These are phyloP conservation scores for Xanthoceras sorbifolium DNA, from an alignment of 345 rosid species.

Conservation along the genomic window DNA sequence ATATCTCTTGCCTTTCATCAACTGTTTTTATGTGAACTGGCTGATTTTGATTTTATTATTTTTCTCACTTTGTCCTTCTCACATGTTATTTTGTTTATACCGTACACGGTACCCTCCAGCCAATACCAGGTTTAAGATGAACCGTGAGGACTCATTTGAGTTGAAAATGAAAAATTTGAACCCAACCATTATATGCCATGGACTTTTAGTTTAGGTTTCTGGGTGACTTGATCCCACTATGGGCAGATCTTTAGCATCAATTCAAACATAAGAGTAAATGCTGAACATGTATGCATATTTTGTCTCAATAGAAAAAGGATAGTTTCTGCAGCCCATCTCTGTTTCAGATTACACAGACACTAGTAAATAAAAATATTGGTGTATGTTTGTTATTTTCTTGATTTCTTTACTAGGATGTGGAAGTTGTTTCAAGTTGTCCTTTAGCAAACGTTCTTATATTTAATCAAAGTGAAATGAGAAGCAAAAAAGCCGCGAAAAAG, in stretches of 20 bases:
- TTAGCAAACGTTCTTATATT: no score
- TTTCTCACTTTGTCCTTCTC: not conserved
- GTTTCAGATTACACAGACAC: no score
- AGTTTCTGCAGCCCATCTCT: not conserved
- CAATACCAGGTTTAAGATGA: not conserved
- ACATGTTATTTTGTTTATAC: not conserved
- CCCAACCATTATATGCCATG: not conserved
- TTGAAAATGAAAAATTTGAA: not conserved
- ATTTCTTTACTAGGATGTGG: no score
- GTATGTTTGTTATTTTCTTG: no score
- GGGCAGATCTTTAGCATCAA: not conserved
- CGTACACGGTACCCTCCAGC: not conserved
- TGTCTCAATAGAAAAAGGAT: not conserved
- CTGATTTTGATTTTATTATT: not conserved
- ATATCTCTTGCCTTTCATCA: not conserved
- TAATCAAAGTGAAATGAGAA: not conserved
- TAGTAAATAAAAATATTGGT: no score
- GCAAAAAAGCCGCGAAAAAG: not conserved
- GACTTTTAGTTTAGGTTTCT: not conserved
- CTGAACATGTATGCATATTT: not conserved
- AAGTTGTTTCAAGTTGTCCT: no score
- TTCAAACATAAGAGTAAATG: not conserved
- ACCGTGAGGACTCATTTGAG: not conserved
- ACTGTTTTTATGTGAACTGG: not conserved
- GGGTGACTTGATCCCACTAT: not conserved